These are phyloP conservation scores for Coemansia sp. DNA, from an alignment of 192 early-diverging fungal species.

Conservation along the genomic window DNA sequence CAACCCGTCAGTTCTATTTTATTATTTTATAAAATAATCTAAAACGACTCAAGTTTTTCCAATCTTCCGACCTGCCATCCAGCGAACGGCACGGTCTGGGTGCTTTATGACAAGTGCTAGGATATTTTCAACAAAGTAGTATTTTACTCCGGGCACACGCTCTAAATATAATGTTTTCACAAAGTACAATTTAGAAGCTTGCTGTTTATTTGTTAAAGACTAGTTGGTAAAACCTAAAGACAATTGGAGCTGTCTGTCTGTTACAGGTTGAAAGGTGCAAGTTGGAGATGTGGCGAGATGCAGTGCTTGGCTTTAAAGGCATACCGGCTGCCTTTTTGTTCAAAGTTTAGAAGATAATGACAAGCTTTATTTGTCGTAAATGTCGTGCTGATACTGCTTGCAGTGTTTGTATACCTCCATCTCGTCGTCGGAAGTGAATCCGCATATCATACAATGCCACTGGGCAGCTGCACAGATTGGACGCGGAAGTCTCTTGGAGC, in stretches of 20 bases:
- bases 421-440: constrained; percentile 20
- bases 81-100: too few species aligned
- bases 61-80: too few species aligned
- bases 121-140: too few species aligned
- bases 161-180: too few species aligned
- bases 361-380: constrained; percentile 5
- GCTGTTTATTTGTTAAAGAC: neutral
- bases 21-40: too few species aligned
- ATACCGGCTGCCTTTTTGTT: neutral
- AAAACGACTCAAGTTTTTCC: too few species aligned
- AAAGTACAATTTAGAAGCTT: too few species aligned
- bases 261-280: neutral
- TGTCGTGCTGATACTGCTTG: constrained; percentile 1
- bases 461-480: constrained; percentile 20
- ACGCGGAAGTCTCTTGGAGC: constrained; percentile 4
- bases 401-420: constrained; percentile 24
- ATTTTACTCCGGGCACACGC: too few species aligned
- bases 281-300: neutral
- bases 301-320: constrained; percentile 1
- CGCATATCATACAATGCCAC: constrained; percentile 35
- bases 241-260: neutral
- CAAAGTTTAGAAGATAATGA: neutral
- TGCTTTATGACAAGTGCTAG: too few species aligned
- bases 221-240: neutral
- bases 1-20: too few species aligned